Evolutionary conservation across 176 grass and related monocot genomes (phyloP).

Genomic region (Aegilops bicornis): DNA sequence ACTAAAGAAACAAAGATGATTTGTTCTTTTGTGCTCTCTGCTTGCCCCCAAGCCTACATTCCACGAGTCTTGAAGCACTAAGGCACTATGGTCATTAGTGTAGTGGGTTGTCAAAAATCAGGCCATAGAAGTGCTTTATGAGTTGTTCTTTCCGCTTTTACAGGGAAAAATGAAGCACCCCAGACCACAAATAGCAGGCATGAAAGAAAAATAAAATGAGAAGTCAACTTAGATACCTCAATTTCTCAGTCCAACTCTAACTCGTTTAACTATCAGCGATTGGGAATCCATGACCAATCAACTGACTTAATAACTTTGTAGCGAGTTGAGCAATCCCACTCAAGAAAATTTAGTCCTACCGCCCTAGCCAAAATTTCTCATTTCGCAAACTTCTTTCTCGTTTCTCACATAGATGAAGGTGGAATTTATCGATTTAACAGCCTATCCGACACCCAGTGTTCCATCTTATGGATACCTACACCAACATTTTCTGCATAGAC

Average conservation of each 20-base stretch:
- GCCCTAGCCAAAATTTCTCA: not conserved
- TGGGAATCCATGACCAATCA: not conserved
- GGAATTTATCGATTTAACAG: not conserved
- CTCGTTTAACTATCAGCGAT: constrained; percentile 2
- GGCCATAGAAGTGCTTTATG: not conserved
- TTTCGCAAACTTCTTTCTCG: not conserved
- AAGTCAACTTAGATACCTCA: not conserved
- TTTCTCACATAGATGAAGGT: not conserved
- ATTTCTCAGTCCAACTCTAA: not conserved
- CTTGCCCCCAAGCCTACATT: not conserved
- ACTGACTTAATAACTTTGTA: not conserved
- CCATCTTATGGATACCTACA: not conserved
- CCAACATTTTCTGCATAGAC: not conserved
- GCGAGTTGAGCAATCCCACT: not conserved
- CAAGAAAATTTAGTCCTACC: not conserved
- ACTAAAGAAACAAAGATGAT: constrained; percentile 6
- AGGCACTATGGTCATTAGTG: constrained; percentile 7
- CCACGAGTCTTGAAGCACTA: constrained; percentile 13
- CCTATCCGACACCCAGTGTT: not conserved
- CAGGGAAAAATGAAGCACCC: not conserved
- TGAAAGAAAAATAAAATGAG: not conserved
- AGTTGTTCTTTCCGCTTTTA: not conserved
- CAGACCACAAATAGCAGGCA: not conserved
- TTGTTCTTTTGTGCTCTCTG: not conserved
- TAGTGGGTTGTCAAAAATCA: not conserved